Base-by-base conservation (phyloP, 495 filamentous ascomycete species). In the Xylaria longipes region DNA sequence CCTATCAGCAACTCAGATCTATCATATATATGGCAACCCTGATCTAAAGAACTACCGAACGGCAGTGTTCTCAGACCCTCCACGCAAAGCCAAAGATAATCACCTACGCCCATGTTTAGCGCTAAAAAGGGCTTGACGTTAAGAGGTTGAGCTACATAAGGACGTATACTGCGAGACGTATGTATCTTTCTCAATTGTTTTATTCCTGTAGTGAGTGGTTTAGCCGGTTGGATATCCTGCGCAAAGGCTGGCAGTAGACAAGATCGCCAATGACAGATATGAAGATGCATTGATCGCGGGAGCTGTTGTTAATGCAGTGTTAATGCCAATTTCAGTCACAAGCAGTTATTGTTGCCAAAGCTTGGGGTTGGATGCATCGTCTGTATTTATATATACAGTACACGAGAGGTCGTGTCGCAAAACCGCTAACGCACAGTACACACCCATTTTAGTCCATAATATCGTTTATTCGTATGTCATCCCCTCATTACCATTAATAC, bases 401-500 rank as follows among this genome's bases (percentile, higher is more conserved):
- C 31, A 7, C 29, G 17, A 41, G 33, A 50, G 20, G 22, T 54
- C 35, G 46, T 27, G 27, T 52, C 45, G 35, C 57, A 54, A 4
- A 46, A 43, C 27, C 14, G 9, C 27, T 43, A 20, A 48, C 41
- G 22, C 41, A 29, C 35, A n/a, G 14, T 20, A 64, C 22, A 56
- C 41, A 33, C 60, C 9, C 27, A 27, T 52, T 27, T 22, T 45
- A 65, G 71, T 50, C 41, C 68, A 43, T 70, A 43, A 54, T n/a
- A 68, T 74, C 68, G 63, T 76, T 71, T 68, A 74, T 69, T 73
- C 57, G 62, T 70, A 66, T 74, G n/a, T 31, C 72, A 48, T 72
- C 48, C 31, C 61, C 43, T 71, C 64, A 77, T 76, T 72, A 77
- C 57, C 50, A 78, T 77, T 74, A 77, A 68, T 62, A 56, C 43